These are phyloP conservation scores for Oryza australiensis DNA, from an alignment of 176 grass and related monocot species.

Conservation along the genomic window DNA sequence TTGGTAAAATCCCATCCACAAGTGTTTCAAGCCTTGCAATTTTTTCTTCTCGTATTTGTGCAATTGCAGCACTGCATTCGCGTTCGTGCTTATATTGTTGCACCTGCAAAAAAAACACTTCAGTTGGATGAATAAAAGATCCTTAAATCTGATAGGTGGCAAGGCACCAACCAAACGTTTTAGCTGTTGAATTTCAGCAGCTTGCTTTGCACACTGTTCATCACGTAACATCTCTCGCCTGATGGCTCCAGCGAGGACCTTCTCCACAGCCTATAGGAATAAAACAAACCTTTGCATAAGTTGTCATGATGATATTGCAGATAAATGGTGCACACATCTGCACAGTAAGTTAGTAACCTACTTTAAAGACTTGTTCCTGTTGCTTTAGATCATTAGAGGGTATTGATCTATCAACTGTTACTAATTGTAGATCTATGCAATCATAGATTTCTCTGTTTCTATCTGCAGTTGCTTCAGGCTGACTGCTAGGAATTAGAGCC, in stretches of 20 bases:
- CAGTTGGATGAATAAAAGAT: background rate
- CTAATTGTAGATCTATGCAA: conserved; percentile 44
- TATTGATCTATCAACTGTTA: conserved; percentile 41
- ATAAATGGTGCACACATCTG: background rate
- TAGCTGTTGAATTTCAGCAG: conserved; percentile 59
- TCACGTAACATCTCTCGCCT: conserved; percentile 63
- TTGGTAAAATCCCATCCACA: conserved; percentile 66
- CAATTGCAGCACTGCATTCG: conserved; percentile 66
- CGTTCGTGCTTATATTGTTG: conserved; percentile 68
- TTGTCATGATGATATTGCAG: background rate
- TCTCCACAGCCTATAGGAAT: conserved; percentile 50
- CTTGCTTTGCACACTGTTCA: conserved; percentile 55
- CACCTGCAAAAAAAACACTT: conserved; percentile 45
- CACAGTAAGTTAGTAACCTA: conserved; percentile 11
- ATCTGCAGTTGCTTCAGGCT: conserved; percentile 26
- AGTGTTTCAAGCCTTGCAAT: conserved; percentile 65
- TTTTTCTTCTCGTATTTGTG: conserved; percentile 63
- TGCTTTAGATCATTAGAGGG: conserved; percentile 41
- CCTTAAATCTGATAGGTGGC: background rate
- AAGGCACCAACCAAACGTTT: conserved; percentile 57
- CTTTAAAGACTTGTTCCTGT: conserved; percentile 46
- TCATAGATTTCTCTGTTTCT: conserved; percentile 22
- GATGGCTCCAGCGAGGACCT: conserved; percentile 56
- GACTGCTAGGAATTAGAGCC: conserved; percentile 31
- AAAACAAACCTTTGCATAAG: conserved; percentile 9